Evolutionary conservation across 768 basidiomycete genomes (phyloP), one percentile per base, ranked within the genome.

Genomic region (Chalciporus piperatus): DNA sequence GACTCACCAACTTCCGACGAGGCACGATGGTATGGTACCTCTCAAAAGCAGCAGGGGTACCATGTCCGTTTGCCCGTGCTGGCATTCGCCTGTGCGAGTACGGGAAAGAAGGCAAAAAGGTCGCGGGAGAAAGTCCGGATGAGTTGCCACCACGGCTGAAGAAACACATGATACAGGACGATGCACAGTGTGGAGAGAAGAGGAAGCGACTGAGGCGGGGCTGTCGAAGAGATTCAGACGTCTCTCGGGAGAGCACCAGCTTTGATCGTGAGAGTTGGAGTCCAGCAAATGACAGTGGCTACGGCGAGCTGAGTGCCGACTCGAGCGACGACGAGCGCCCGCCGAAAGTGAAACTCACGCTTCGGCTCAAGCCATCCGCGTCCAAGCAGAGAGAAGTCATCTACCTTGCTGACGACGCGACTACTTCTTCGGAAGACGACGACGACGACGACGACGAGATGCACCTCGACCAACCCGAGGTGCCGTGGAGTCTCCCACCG

Each of bases 11-110:
- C 66, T 91, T 89, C 62, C 77, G 88, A 50, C 78, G 83, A 32
- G 89, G 89, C 27, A 91, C 88, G 40, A 80, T 81, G 61, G 87
- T 91, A 14, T 91, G 87, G 87, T 91, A 89, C 66, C 76, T 91
- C 52, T 83, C 82, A 64, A 79, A 81, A 58, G 85, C 85, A 16
- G 82, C 87, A 9, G 89, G 89, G 45, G 78, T 83, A 6, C 81
- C 84, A 0, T 90, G 88, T 68, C 88, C 88, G 5, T 91, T 91
- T 64, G 72, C 84, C 6, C 76, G 82, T 51, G 84, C 79, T 1
- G 86, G 87, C n/a, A 85, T 91, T 45, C 76, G 82, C 33, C 76
- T 88, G 3, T 85, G 79, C 64, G 82, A 89, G 41, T 87, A 87
- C 64, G 74, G 72, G 17, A 79, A 82, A 62, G 72, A 74, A 51